Evolutionary conservation across 164 flowering plant genomes (phyloP), one percentile per base, ranked within the genome.

Genomic region (Berberis vulgaris): DNA sequence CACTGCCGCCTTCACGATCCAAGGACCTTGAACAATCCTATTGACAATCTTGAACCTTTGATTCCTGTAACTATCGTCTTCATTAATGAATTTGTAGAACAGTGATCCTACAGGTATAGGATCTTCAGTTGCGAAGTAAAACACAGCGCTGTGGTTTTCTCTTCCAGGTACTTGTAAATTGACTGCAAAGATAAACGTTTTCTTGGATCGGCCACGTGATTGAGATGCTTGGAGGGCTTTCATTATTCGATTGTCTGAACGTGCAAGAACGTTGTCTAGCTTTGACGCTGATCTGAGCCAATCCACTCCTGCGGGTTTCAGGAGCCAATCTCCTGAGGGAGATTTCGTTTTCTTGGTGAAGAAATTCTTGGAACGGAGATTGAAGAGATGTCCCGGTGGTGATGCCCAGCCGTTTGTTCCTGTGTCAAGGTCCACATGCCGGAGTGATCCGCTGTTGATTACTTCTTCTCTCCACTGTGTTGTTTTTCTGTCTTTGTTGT

Each of bases 361-460:
- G 83, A 73, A 90, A 54, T 73, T 69, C 12, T 76, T 76, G 41
- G 82, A 70, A 8, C 98, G 87, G 72, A 93, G 83, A 38, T 59
- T 50, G 80, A 93, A 93, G 7, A 87, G 73, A 38, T 84, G 73
- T 3, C 96, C 94, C 0, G 97, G 97, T 0, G 98, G 98, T 2
- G 98, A 85, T 2, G 97, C 96, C 98, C 98, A 93, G 64, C 98
- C 98, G 78, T 90, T 88, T 75, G 79, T 58, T 64, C 98, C 97
- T 0, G 64, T 78, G 60, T 79, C 52, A 40, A 88, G 84, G 73
- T 90, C 94, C 6, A 93, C 96, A 69, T 52, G 86, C 40, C 67
- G 72, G 1, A 93, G 65, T 0, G 96, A 87, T 66, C 98, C 98
- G 6, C 89, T 81, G 77, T 74, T 68, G 76, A 85, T 74, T 0